Conservation (phyloP, 179 eudicot genomes). For the Spergularia azorica region DNA sequence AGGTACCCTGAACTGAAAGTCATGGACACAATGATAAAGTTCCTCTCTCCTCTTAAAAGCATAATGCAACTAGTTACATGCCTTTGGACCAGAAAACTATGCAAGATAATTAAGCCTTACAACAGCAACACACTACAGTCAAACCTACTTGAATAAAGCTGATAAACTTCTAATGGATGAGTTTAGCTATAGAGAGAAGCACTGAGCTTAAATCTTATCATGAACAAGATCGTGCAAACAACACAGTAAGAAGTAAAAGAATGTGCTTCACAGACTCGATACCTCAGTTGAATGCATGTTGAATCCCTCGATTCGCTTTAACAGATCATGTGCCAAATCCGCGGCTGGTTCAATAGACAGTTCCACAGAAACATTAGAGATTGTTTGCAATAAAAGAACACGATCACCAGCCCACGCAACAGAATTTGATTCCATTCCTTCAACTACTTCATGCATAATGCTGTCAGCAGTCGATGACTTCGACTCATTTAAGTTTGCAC, state of each 20-base stretch:
- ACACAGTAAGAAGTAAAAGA: background rate
- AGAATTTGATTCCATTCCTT: constrained; percentile 50
- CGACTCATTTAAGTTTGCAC: constrained; percentile 29
- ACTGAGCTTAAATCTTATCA: background rate
- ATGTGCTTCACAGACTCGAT: constrained; percentile 8
- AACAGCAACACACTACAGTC: background rate
- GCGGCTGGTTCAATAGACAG: constrained; percentile 93
- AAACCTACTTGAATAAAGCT: background rate
- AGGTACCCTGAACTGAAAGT: background rate
- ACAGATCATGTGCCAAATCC: constrained; percentile 82
- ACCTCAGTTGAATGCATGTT: constrained; percentile 97
- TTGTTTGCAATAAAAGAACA: constrained; percentile 84
- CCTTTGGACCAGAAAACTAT: constrained; percentile 11
- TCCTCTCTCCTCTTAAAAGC: too few species aligned
- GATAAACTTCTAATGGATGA: too few species aligned
- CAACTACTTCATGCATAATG: constrained; percentile 35
- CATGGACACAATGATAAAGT: background rate
- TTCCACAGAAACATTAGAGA: constrained; percentile 83
- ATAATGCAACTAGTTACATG: constrained; percentile 1
- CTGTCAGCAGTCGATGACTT: constrained; percentile 33
- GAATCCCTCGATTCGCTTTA: constrained; percentile 77
- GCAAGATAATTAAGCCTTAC: background rate
- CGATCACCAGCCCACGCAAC: constrained; percentile 89
- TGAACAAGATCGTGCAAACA: too few species aligned
- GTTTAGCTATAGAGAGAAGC: too few species aligned